Conservation (phyloP, 2,329 filamentous ascomycete genomes). For the Botryotinia convoluta region DNA sequence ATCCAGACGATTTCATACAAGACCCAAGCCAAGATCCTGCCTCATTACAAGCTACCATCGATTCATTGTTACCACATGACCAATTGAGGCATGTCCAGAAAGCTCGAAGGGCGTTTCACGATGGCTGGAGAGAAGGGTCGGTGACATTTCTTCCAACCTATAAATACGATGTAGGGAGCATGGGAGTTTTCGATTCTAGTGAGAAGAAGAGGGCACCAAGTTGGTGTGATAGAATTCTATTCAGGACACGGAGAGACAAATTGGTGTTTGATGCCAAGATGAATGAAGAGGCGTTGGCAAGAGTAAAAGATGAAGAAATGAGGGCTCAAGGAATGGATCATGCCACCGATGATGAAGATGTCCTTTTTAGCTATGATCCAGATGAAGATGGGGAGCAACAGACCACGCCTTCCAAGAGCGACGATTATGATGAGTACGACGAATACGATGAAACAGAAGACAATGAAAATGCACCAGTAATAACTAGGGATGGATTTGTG, state of each 20-base stretch:
- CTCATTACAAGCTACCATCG: constrained; percentile 83
- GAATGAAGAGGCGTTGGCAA: constrained; percentile 63
- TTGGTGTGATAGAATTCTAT: constrained; percentile 96
- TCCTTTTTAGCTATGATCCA: constrained; percentile 88
- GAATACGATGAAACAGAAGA: constrained; percentile 45
- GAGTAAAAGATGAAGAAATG: constrained; percentile 80
- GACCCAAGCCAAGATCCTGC: constrained; percentile 75
- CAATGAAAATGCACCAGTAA: constrained; percentile 45
- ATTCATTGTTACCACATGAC: constrained; percentile 85
- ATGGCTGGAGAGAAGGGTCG: constrained; percentile 86
- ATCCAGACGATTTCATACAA: constrained; percentile 64
- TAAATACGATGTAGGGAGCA: constrained; percentile 95
- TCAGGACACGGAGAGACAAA: constrained; percentile 70
- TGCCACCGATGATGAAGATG: constrained; percentile 71
- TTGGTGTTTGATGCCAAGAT: constrained; percentile 61
- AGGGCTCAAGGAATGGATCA: constrained; percentile 72
- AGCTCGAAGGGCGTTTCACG: constrained; percentile 76
- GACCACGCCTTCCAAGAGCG: constrained; percentile 30
- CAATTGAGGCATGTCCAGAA: constrained; percentile 75
- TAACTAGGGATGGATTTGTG: constrained; percentile 56
- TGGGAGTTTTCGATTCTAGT: constrained; percentile 89
- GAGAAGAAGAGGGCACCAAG: constrained; percentile 91
- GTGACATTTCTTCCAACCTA: constrained; percentile 92
- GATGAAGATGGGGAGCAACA: constrained; percentile 67
- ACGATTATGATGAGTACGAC: constrained; percentile 51